Percentiles rank a stretch among this genome's conserved stretches.
phyloP scores from a whole-genome alignment of 2,329 filamentous ascomycete genomes.

The Leptographium radiaticola region DNA sequence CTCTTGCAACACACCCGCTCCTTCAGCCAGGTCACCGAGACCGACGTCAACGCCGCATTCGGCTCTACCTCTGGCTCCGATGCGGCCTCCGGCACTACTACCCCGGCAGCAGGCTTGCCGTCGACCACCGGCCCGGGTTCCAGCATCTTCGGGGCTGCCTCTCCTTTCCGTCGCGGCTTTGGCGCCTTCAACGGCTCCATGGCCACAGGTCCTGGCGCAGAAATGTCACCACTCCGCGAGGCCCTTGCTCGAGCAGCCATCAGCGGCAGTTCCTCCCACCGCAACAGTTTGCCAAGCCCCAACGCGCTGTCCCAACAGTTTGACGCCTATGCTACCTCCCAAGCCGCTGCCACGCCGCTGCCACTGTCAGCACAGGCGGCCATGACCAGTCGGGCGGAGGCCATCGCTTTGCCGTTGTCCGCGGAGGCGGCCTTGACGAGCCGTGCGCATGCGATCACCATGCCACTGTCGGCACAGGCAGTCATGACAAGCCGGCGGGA shows the following conservation, averaged over 20 bases:
- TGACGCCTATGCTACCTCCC: constrained; percentile 1
- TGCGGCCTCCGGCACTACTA: background rate
- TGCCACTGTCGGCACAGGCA: too few species aligned
- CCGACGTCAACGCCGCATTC: background rate
- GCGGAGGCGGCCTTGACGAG: too few species aligned
- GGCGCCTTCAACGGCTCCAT: background rate
- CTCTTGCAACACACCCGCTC: constrained; percentile 53
- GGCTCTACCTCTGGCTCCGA: background rate
- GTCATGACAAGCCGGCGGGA: too few species aligned
- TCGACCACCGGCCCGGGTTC: background rate
- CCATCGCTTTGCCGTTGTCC: background rate
- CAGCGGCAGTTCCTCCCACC: constrained; percentile 2
- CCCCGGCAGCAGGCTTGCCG: constrained; percentile 1
- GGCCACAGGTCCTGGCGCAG: background rate
- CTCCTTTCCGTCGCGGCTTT: constrained; percentile 5
- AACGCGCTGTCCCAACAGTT: constrained; percentile 6
- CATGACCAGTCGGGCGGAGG: background rate
- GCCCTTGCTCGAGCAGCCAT: constrained; percentile 9
- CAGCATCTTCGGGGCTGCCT: background rate
- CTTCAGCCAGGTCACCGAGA: constrained; percentile 12
- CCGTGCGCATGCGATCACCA: too few species aligned
- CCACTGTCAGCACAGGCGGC: background rate
- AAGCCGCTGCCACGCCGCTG: background rate
- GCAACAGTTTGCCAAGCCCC: constrained; percentile 10
- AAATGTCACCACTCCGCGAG: constrained; percentile 11